A percentile compares a stretch with the other conserved stretches of the same genome.
Conservation (phyloP, 75 land plant genomes). For the Ceratopteris richardii region DNA sequence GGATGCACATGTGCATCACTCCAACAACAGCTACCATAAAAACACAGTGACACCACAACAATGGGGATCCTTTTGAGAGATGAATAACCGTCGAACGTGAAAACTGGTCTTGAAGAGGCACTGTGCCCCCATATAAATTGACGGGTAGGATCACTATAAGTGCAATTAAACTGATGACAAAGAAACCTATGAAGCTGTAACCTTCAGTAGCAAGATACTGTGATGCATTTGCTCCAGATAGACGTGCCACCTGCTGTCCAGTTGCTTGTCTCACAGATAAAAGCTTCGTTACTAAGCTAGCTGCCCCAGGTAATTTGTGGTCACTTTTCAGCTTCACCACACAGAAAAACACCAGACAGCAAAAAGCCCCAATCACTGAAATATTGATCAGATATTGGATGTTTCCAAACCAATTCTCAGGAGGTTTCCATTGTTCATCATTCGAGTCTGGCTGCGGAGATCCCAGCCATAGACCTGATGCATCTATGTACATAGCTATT, state of each 20-base stretch:
- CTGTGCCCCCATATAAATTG: slow-evolving; percentile 50
- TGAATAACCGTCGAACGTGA: slow-evolving; percentile 63
- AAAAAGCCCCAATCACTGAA: slow-evolving; percentile 52
- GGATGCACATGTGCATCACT: slow-evolving; percentile 53
- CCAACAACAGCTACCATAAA: slow-evolving; percentile 44
- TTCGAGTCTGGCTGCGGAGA: too few species aligned
- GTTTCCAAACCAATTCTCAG: slow-evolving; percentile 65
- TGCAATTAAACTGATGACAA: slow-evolving; percentile 29
- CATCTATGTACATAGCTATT: too few species aligned
- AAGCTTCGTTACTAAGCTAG: slow-evolving; percentile 52
- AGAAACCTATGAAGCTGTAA: slow-evolving; percentile 44
- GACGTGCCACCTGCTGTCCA: slow-evolving; percentile 56
- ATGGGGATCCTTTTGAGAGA: slow-evolving; percentile 40
- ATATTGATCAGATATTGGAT: slow-evolving; percentile 78
- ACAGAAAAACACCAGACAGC: slow-evolving; percentile 63
- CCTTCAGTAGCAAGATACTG: slow-evolving; percentile 76
- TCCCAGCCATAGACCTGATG: too few species aligned
- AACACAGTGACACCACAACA: slow-evolving; percentile 59
- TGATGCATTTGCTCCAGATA: slow-evolving; percentile 82
- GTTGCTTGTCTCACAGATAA: slow-evolving; percentile 80
- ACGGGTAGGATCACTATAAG: slow-evolving; percentile 48
- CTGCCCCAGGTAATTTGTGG: slow-evolving; percentile 62
- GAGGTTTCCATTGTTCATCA: neutral
- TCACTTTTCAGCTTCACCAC: slow-evolving; percentile 76
- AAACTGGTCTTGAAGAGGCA: slow-evolving; percentile 52